Percentiles rank a stretch among this genome's conserved stretches.
phyloP scores from a whole-genome alignment of 2,329 filamentous ascomycete species.

The Bipolaris oryzae region DNA sequence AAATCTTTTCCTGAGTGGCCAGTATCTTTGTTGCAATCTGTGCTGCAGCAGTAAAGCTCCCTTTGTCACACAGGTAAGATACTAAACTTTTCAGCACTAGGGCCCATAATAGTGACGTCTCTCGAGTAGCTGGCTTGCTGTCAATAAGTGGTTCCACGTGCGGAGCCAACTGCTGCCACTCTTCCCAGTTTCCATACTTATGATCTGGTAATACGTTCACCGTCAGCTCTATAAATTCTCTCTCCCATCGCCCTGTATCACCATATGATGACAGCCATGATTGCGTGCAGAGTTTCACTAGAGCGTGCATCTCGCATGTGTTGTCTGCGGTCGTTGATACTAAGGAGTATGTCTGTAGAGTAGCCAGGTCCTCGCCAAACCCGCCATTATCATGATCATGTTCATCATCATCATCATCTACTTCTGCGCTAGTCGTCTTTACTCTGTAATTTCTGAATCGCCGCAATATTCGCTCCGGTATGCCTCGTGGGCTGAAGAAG shows the following conservation, averaged over 20 bases:
- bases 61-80: not conserved
- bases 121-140: not conserved
- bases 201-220: not conserved
- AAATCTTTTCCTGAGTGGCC: not conserved
- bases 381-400: not conserved
- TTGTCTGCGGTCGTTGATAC: not conserved
- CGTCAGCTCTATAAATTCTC: not conserved
- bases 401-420: not conserved
- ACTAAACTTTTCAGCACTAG: not conserved
- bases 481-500: not conserved
- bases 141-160: not conserved
- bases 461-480: not conserved
- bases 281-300: not conserved
- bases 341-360: not conserved
- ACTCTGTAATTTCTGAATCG: not conserved
- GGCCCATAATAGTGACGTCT: not conserved
- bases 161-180: not conserved
- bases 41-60: not conserved
- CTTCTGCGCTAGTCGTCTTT: not conserved
- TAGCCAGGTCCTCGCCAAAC: not conserved
- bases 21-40: not conserved
- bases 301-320: not conserved
- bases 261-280: not conserved
- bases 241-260: not conserved
- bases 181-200: not conserved